These are phyloP conservation scores for Allantophomopsis cytisporea DNA, from an alignment of 2,329 filamentous ascomycete genomes.

Conservation along the genomic window DNA sequence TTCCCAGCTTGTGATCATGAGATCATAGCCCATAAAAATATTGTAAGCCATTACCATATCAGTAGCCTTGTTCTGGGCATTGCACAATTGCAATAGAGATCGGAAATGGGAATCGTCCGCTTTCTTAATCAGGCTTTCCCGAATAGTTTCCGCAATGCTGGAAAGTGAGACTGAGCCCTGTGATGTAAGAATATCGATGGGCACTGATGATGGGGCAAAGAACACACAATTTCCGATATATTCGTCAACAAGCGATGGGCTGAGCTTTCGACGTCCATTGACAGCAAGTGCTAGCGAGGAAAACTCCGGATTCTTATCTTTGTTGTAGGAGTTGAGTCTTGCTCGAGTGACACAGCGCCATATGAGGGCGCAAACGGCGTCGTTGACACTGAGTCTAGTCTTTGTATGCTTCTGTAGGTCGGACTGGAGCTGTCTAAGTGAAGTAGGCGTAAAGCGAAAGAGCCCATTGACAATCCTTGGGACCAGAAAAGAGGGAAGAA, in stretches of 20 bases:
- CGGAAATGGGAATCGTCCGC: constrained; percentile 1
- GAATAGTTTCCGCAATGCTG: background rate
- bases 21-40: constrained; percentile 2
- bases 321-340: background rate
- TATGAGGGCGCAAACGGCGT: constrained; percentile 2
- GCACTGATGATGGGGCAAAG: constrained; percentile 1
- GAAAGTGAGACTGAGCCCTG: background rate
- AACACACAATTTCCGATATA: constrained; percentile 2
- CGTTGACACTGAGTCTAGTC: background rate
- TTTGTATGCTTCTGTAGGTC: constrained; percentile 1
- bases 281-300: constrained; percentile 1
- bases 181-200: constrained; percentile 1
- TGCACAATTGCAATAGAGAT: constrained; percentile 1
- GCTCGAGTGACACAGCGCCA: constrained; percentile 3
- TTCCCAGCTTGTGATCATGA: constrained; percentile 3
- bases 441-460: constrained; percentile 1
- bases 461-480: constrained; percentile 1
- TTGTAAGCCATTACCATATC: constrained; percentile 2
- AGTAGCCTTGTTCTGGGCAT: constrained; percentile 1
- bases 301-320: background rate
- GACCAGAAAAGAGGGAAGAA: background rate
- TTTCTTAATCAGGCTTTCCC: background rate
- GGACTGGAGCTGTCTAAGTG: background rate
- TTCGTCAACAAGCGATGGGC: constrained; percentile 1
- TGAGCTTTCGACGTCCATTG: constrained; percentile 1